Conservation (phyloP, 805 yeast species). For the Sugiyamaella marilandica region DNA sequence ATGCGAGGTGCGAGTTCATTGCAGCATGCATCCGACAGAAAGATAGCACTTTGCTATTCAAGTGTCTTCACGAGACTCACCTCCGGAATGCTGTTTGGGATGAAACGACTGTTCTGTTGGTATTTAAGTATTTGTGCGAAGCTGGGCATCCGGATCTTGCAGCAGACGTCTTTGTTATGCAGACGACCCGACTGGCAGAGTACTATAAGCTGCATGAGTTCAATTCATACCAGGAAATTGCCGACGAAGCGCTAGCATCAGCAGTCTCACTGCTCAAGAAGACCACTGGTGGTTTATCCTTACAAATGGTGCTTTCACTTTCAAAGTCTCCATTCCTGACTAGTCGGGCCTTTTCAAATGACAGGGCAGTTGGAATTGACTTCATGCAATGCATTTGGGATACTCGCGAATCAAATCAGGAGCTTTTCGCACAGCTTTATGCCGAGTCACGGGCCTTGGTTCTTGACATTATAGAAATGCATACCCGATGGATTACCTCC, state of each 20-base stretch:
- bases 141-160: conserved; percentile 25
- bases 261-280: conserved; percentile 5
- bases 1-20: conserved; percentile 26
- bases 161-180: conserved; percentile 27
- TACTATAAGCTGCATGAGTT: conserved; percentile 1
- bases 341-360: conserved; percentile 16
- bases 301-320: conserved; percentile 17
- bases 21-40: conserved; percentile 20
- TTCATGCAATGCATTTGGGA: conserved; percentile 23
- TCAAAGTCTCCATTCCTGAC: conserved; percentile 17
- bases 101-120: conserved; percentile 25
- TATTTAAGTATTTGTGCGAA: conserved; percentile 13
- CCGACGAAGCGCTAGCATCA: conserved; percentile 12
- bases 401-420: conserved; percentile 17
- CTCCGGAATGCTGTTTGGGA: conserved; percentile 29
- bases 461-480: conserved; percentile 16
- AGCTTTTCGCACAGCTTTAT: conserved; percentile 9
- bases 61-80: conserved; percentile 30
- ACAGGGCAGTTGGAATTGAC: conserved; percentile 15
- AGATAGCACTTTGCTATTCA: conserved; percentile 20
- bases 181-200: conserved; percentile 17
- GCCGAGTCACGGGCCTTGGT: conserved; percentile 10
- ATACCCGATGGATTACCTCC: conserved; percentile 16
- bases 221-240: neutral
- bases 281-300: conserved; percentile 5